Evolutionary conservation across 2,329 filamentous ascomycete genomes (phyloP).

Genomic region (Stylonectria norvegica): DNA sequence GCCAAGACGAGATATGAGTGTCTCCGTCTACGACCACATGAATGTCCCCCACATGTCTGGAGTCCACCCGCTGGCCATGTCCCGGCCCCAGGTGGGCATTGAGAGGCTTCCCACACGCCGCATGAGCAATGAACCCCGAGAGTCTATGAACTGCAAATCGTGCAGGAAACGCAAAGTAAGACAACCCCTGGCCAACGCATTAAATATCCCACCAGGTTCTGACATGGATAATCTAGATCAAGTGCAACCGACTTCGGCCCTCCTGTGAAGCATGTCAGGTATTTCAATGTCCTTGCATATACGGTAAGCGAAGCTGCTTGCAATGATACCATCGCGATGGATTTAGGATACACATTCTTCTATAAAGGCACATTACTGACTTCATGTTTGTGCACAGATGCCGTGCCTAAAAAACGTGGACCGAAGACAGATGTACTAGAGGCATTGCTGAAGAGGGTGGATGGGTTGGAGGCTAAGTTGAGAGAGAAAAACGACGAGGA

Average conservation of each 20-base stretch:
- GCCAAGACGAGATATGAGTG: conserved; percentile 34
- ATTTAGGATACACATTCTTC: too few species aligned
- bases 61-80: conserved; percentile 54
- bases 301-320: conserved; percentile 56
- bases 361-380: too few species aligned
- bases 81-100: conserved; percentile 76
- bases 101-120: conserved; percentile 71
- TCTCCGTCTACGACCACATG: conserved; percentile 39
- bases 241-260: conserved; percentile 81
- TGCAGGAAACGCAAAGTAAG: conserved; percentile 85
- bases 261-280: conserved; percentile 87
- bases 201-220: conserved; percentile 4
- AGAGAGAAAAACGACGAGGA: conserved; percentile 59
- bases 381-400: conserved; percentile 52
- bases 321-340: too few species aligned
- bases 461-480: conserved; percentile 76
- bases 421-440: conserved; percentile 89
- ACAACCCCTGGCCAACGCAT: conserved; percentile 12
- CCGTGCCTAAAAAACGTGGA: conserved; percentile 83
- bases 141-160: conserved; percentile 95
- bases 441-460: conserved; percentile 77
- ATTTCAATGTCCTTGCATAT: conserved; percentile 83
- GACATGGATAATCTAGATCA: conserved; percentile 60
- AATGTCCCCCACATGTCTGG: conserved; percentile 42
- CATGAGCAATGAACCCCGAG: conserved; percentile 70